A percentile compares a stretch with the other conserved stretches of the same genome.
Conservation (phyloP, 192 early-diverging fungal species). For the Dissophora globulifera region DNA sequence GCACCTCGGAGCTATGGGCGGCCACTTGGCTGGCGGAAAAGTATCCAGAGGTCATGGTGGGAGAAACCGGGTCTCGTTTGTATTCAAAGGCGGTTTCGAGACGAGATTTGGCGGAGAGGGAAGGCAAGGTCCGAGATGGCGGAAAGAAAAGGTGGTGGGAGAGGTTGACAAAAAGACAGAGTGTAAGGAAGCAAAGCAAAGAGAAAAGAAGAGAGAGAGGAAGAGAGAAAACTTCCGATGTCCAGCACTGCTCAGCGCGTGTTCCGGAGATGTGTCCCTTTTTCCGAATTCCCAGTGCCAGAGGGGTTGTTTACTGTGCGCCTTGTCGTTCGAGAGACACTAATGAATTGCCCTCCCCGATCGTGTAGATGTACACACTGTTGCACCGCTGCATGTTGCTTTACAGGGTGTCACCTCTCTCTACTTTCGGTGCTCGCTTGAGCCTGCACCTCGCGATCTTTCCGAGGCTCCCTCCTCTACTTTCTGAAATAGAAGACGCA, state of each 20-base stretch:
- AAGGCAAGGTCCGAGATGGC: conserved; percentile 47
- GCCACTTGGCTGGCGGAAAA: conserved; percentile 31
- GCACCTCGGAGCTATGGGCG: conserved; percentile 45
- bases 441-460: too few species aligned
- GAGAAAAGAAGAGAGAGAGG: conserved; percentile 1
- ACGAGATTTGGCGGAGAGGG: conserved; percentile 48
- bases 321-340: too few species aligned
- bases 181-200: background rate
- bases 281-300: background rate
- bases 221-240: background rate
- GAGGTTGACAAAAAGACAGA: background rate
- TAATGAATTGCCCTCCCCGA: too few species aligned
- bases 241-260: too few species aligned
- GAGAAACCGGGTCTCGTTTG: conserved; percentile 4
- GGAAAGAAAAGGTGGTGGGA: conserved; percentile 1
- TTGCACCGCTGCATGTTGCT: too few species aligned
- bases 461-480: too few species aligned
- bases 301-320: too few species aligned
- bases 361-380: too few species aligned
- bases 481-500: too few species aligned
- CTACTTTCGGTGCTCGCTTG: too few species aligned
- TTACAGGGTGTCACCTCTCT: conserved; percentile 7
- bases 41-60: conserved; percentile 39
- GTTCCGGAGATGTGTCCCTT: background rate
- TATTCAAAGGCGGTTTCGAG: conserved; percentile 35